Percentiles rank a stretch among this genome's conserved stretches.
These are phyloP conservation scores for Sporisorium reilianum DNA, from an alignment of 1,284 basidiomycete genomes.

Conservation along the genomic window DNA sequence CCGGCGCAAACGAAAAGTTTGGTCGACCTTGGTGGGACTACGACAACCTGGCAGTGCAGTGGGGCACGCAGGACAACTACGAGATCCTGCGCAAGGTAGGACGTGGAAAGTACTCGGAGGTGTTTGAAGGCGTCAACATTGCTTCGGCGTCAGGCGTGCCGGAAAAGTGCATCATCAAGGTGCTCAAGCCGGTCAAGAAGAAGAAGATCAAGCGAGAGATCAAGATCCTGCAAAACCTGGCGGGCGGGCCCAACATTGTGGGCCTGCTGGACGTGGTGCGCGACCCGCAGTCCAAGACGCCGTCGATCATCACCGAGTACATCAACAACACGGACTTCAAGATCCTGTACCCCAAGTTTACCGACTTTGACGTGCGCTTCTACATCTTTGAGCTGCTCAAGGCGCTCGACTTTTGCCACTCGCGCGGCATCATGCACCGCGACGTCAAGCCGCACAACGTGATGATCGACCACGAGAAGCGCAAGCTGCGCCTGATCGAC, in stretches of 20 bases:
- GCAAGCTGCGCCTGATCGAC: slow-evolving; percentile 94
- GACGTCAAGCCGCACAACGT: slow-evolving; percentile 99
- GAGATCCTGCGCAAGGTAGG: slow-evolving; percentile 98
- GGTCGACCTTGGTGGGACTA: slow-evolving; percentile 76
- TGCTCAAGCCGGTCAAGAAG: slow-evolving; percentile 99
- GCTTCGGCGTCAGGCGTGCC: slow-evolving; percentile 75
- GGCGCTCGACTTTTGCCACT: slow-evolving; percentile 97
- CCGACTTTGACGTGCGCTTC: slow-evolving; percentile 93
- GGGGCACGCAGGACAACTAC: slow-evolving; percentile 87
- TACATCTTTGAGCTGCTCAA: slow-evolving; percentile 98
- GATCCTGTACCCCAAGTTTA: slow-evolving; percentile 92
- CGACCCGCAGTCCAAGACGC: slow-evolving; percentile 90
- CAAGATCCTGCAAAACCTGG: slow-evolving; percentile 96
- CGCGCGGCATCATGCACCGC: slow-evolving; percentile 98
- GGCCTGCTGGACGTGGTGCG: slow-evolving; percentile 92
- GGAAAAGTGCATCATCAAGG: slow-evolving; percentile 98
- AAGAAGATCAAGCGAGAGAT: slow-evolving; percentile 99
- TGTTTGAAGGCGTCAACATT: slow-evolving; percentile 96
- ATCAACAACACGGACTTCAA: slow-evolving; percentile 99
- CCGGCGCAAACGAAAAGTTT: slow-evolving; percentile 75
- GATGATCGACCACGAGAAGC: slow-evolving; percentile 98
- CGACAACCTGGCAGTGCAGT: slow-evolving; percentile 69
- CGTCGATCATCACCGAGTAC: slow-evolving; percentile 97
- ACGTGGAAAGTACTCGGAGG: slow-evolving; percentile 81
- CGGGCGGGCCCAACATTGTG: slow-evolving; percentile 91